Evolutionary conservation across 108 stramenopile species (phyloP), one percentile per base, ranked within the genome.

Genomic region (Skeletonema costatum): DNA sequence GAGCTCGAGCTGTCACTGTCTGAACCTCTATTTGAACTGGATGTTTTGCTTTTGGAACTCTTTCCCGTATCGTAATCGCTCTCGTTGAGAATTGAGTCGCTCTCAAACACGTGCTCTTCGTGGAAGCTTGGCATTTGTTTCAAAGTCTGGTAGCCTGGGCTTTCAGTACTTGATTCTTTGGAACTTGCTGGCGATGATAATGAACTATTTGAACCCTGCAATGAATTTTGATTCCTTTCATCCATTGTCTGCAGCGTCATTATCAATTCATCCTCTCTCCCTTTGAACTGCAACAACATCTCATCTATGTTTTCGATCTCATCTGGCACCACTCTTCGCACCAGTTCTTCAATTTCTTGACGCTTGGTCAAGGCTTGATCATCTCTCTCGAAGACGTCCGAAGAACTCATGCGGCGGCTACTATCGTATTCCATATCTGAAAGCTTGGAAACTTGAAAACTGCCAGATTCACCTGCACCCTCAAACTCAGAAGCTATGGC

Each of bases 251-350:
- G 4, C 59, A 70, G 29, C 32, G 60, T 71, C 39, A 32, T 19
- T 21, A 62, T 53, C 38, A 75, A 9, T 7, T 71, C 63, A 21
- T 76, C 13, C n/a, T 70, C 69, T 8, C 69, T 60, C 16, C 60
- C 69, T 62, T 33, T 16, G 17, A 70, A 70, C 29, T 70, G 69
- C n/a, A 70, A 4, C 7, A 70, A 1, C 69, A 70, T 70, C 25
- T 70, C 69, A 13, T 70, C 69, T 21, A 70, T 32, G 31, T 70
- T 70, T 13, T 76, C 68, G 36, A 77, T 60, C 53, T 83, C 76
- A 48, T 89, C 90, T 13, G 90, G 90, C 30, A 89, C 87, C 17
- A 89, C 85, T 30, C 61, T 62, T 41, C 73, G 35, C 42, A 91
- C 85, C 32, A 91, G 70, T 35, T 65, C 71, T 69, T 84, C 77